phyloP scores from a whole-genome alignment of 2,329 filamentous ascomycete genomes.

The Xylaria sp. region DNA sequence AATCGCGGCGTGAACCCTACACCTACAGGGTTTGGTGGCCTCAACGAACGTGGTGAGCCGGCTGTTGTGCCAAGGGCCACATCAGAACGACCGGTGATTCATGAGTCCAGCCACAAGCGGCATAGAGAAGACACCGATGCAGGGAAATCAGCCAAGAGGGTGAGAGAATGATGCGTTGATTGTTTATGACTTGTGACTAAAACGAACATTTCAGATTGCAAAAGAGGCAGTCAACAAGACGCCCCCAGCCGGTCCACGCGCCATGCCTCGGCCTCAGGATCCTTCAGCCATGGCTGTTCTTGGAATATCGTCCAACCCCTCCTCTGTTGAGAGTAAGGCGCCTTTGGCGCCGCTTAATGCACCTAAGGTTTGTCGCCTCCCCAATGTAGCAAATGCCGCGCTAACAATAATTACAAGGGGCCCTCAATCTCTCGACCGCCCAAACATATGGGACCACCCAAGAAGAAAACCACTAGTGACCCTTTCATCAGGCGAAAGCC shows the following conservation, averaged over 20 bases:
- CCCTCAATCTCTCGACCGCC: conserved; percentile 38
- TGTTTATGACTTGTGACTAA: conserved; percentile 29
- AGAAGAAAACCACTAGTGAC: conserved; percentile 35
- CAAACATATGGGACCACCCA: conserved; percentile 32
- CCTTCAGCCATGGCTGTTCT: conserved; percentile 47
- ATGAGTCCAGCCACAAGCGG: conserved; percentile 46
- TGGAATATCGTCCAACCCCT: conserved; percentile 36
- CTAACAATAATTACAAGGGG: conserved; percentile 39
- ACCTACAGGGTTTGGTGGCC: conserved; percentile 38
- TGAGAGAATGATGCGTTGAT: conserved; percentile 32
- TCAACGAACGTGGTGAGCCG: conserved; percentile 48
- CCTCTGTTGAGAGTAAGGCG: conserved; percentile 25
- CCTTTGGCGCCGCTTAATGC: conserved; percentile 26
- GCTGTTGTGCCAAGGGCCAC: conserved; percentile 35
- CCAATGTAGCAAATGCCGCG: background rate
- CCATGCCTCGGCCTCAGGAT: conserved; percentile 45
- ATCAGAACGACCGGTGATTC: conserved; percentile 47
- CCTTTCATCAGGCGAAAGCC: conserved; percentile 46
- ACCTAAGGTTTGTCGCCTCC: conserved; percentile 29
- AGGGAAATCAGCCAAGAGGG: conserved; percentile 44
- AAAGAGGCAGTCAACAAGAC: conserved; percentile 37
- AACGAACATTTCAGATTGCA: conserved; percentile 34
- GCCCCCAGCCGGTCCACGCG: conserved; percentile 43
- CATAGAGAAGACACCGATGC: conserved; percentile 41
- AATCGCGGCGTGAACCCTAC: conserved; percentile 27